phyloP scores from a whole-genome alignment of 495 filamentous ascomycete species.

The Echria macrotheca region DNA sequence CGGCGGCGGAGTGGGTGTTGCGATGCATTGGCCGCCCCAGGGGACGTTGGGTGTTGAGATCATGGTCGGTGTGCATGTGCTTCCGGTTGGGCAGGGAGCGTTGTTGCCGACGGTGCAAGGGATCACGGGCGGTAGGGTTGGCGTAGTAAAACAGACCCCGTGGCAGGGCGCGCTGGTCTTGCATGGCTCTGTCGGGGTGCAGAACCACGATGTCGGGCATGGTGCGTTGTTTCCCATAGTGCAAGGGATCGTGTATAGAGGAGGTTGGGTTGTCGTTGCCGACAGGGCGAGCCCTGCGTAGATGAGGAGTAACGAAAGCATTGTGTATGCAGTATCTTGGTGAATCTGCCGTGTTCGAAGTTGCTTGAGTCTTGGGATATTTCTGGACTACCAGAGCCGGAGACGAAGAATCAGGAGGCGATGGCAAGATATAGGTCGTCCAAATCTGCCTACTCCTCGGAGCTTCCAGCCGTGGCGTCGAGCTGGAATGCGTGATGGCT shows the following conservation, averaged over 20 bases:
- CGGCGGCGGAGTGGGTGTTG: not conserved
- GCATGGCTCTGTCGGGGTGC: not conserved
- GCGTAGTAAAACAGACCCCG: not conserved
- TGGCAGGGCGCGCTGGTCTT: not conserved
- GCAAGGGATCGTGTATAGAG: not conserved
- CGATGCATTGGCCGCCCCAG: not conserved
- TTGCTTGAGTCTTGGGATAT: no score
- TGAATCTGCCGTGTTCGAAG: no score
- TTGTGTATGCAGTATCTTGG: no score
- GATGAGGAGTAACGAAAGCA: not conserved
- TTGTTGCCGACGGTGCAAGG: slow-evolving; percentile 2
- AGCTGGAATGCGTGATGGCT: no score
- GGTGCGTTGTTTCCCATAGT: slow-evolving; percentile 1
- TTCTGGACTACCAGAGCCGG: no score
- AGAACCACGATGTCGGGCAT: slow-evolving; percentile 1
- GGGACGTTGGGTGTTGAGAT: not conserved
- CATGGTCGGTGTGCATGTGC: slow-evolving; percentile 2
- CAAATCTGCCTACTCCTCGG: no score
- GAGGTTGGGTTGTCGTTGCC: not conserved
- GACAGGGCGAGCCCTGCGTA: not conserved
- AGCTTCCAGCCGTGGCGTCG: no score
- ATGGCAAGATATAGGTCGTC: no score
- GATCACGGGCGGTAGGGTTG: not conserved
- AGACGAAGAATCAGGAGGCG: no score
- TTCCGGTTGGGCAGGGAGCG: not conserved